Evolutionary conservation across 169 alveolate genomes (phyloP).

Genomic region (Plasmodium berghei): DNA sequence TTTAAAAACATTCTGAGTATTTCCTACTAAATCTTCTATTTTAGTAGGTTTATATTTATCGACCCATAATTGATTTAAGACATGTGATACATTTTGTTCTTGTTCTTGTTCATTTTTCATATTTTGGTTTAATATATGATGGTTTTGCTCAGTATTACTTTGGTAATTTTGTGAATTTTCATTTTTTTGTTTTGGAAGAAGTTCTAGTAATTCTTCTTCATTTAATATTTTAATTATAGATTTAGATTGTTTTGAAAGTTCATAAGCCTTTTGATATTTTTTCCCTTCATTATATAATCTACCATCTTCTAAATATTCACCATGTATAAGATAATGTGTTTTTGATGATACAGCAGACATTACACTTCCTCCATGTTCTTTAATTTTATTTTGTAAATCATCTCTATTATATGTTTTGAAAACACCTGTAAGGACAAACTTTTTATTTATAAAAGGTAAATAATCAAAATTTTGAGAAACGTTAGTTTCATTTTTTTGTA

Average conservation of each 20-base stretch:
- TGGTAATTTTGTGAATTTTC: not conserved
- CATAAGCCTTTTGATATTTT: conserved; percentile 91
- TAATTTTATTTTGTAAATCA: conserved; percentile 83
- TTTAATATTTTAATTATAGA: conserved; percentile 81
- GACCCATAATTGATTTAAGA: conserved; percentile 89
- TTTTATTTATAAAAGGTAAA: conserved; percentile 78
- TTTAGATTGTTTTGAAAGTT: conserved; percentile 75
- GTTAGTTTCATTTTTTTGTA: not conserved
- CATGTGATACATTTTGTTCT: not conserved
- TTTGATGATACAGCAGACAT: conserved; percentile 92
- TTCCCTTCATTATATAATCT: conserved; percentile 90
- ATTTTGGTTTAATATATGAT: not conserved
- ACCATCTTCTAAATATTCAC: conserved; percentile 96
- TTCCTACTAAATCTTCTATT: conserved; percentile 94
- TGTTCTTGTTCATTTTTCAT: not conserved
- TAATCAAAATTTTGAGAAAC: conserved; percentile 31
- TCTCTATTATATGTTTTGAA: conserved; percentile 87
- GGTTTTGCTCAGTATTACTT: not conserved
- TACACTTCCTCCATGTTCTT: conserved; percentile 92
- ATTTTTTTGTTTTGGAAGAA: conserved; percentile 78
- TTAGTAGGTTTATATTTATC: conserved; percentile 95
- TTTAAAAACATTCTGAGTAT: conserved; percentile 87
- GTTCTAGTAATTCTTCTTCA: conserved; percentile 86
- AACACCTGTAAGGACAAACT: conserved; percentile 93
- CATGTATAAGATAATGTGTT: conserved; percentile 93